Conservation (phyloP, 1,139 yeast genomes). For the Keqinozyma sinolaborantium region DNA sequence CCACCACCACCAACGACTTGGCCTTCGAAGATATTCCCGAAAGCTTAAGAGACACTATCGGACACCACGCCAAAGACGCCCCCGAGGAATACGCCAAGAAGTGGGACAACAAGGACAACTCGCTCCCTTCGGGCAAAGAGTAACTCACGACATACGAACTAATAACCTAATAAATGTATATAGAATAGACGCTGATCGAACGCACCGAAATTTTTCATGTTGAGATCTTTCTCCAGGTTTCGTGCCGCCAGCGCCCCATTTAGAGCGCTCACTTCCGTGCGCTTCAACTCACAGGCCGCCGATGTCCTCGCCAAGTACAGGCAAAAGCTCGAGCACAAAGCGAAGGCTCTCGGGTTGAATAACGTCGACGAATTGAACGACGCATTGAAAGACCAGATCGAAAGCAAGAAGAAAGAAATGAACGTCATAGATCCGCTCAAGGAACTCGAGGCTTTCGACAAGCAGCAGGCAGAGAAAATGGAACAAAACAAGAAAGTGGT, state of each 20-base stretch:
- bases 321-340: constrained; percentile 33
- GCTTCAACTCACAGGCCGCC: constrained; percentile 5
- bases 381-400: constrained; percentile 60
- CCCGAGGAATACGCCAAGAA: constrained; percentile 26
- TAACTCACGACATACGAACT: too few relatives aligned
- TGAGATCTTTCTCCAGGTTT: neutral
- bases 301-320: constrained; percentile 21
- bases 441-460: constrained; percentile 59
- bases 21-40: constrained; percentile 75
- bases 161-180: too few relatives aligned
- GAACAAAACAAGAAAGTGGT: constrained; percentile 51
- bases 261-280: too few relatives aligned
- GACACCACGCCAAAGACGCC: constrained; percentile 65
- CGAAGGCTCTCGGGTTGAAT: constrained; percentile 32
- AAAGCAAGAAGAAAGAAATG: constrained; percentile 51
- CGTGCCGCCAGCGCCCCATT: too few relatives aligned
- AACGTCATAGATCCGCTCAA: constrained; percentile 67
- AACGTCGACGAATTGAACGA: constrained; percentile 61
- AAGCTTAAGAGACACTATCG: constrained; percentile 48
- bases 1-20: constrained; percentile 58
- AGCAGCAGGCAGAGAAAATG: constrained; percentile 27
- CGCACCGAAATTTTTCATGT: neutral
- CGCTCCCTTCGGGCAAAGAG: constrained; percentile 7
- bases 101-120: constrained; percentile 2
- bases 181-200: neutral